phyloP scores from a whole-genome alignment of 768 basidiomycete species.

The Rhizopogon vulgaris region DNA sequence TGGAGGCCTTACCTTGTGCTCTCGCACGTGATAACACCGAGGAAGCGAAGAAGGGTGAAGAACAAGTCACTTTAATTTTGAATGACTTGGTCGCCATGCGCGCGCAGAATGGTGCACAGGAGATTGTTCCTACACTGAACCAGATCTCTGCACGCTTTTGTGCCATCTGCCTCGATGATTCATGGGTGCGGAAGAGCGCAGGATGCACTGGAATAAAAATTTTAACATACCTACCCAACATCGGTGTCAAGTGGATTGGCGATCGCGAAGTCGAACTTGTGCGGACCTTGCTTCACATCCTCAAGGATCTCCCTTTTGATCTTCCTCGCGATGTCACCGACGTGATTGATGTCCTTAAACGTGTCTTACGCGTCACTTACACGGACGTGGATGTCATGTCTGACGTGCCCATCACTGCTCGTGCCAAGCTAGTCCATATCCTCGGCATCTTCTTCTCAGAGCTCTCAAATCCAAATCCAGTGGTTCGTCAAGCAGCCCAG shows the following conservation, averaged over 20 bases:
- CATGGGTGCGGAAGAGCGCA: slow-evolving; percentile 86
- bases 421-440: slow-evolving; percentile 59
- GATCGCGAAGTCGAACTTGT: slow-evolving; percentile 88
- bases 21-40: slow-evolving; percentile 60
- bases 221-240: slow-evolving; percentile 61
- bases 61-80: slow-evolving; percentile 57
- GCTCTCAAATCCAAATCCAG: slow-evolving; percentile 77
- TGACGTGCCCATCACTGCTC: slow-evolving; percentile 37
- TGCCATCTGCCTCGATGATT: slow-evolving; percentile 83
- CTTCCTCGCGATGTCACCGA: slow-evolving; percentile 76
- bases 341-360: slow-evolving; percentile 69
- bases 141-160: slow-evolving; percentile 80
- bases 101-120: slow-evolving; percentile 41
- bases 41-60: slow-evolving; percentile 54
- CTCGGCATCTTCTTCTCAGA: slow-evolving; percentile 85
- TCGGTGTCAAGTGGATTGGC: slow-evolving; percentile 74
- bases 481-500: slow-evolving; percentile 82
- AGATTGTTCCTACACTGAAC: slow-evolving; percentile 65
- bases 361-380: slow-evolving; percentile 58
- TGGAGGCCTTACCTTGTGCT: slow-evolving; percentile 78
- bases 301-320: slow-evolving; percentile 93
- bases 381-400: slow-evolving; percentile 38
- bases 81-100: slow-evolving; percentile 58
- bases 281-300: slow-evolving; percentile 81
- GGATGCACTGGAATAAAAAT: slow-evolving; percentile 84